Conservation (phyloP, 2,329 filamentous ascomycete species). For the Juglanconis juglandina region DNA sequence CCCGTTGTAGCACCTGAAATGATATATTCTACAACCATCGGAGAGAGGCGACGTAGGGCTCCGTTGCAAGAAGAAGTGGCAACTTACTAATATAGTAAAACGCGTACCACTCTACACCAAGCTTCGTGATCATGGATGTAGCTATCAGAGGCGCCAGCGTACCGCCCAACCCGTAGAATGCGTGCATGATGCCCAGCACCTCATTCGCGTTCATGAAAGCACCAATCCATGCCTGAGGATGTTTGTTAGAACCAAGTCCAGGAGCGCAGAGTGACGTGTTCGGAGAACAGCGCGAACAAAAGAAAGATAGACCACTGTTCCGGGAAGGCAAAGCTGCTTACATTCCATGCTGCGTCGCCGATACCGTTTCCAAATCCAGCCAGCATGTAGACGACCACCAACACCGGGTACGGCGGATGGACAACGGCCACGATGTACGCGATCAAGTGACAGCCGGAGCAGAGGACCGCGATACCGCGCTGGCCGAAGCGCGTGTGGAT, state of each 20-base stretch:
- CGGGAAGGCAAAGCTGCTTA: not conserved
- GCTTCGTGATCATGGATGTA: slow-evolving; percentile 66
- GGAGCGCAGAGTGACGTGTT: not conserved
- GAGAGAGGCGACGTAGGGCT: no score
- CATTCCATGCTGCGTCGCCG: slow-evolving; percentile 54
- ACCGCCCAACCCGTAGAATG: slow-evolving; percentile 65
- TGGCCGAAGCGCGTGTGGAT: slow-evolving; percentile 49
- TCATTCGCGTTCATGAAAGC: slow-evolving; percentile 69
- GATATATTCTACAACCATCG: no score
- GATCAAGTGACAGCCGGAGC: slow-evolving; percentile 57
- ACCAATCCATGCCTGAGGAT: slow-evolving; percentile 44
- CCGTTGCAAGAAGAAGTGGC: slow-evolving; percentile 23
- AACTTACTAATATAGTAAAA: slow-evolving; percentile 67
- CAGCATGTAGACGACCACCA: slow-evolving; percentile 63
- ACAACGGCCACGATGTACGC: slow-evolving; percentile 60
- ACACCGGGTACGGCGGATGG: slow-evolving; percentile 65
- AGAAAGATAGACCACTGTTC: not conserved
- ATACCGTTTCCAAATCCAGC: slow-evolving; percentile 70
- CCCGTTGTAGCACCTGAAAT: no score
- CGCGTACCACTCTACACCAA: slow-evolving; percentile 59
- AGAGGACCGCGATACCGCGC: slow-evolving; percentile 64
- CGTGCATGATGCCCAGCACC: slow-evolving; percentile 65
- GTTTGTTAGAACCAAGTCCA: not conserved
- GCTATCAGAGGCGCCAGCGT: slow-evolving; percentile 68
- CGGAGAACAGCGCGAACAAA: not conserved